These are phyloP conservation scores for Brettanomyces bruxellensis DNA, from an alignment of 805 yeast genomes.

Conservation along the genomic window DNA sequence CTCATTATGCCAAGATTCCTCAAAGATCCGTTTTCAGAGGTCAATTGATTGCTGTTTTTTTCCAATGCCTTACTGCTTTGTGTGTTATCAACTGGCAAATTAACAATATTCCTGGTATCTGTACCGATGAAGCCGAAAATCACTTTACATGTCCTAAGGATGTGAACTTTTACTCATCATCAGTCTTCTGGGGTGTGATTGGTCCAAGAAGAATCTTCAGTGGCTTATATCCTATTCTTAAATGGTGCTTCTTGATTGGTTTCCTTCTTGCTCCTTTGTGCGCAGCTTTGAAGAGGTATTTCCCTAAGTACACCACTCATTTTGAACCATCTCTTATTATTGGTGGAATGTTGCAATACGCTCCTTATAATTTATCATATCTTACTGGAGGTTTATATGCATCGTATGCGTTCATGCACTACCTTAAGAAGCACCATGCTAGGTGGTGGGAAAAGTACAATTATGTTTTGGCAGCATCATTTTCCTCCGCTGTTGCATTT, in stretches of 20 bases:
- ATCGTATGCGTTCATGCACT: slow-evolving; percentile 33
- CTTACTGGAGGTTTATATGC: slow-evolving; percentile 32
- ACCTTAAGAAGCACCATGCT: slow-evolving; percentile 37
- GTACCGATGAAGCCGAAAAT: slow-evolving; percentile 31
- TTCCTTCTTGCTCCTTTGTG: slow-evolving; percentile 25
- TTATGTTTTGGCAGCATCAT: slow-evolving; percentile 45
- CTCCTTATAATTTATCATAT: slow-evolving; percentile 45
- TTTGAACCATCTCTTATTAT: slow-evolving; percentile 44
- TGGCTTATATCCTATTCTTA: not conserved
- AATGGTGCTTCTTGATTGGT: slow-evolving; percentile 29
- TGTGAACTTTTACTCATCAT: slow-evolving; percentile 40
- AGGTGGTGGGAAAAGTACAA: slow-evolving; percentile 52
- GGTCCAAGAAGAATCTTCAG: slow-evolving; percentile 53
- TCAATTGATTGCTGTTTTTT: slow-evolving; percentile 27
- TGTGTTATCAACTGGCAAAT: slow-evolving; percentile 25
- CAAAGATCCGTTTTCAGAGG: slow-evolving; percentile 49
- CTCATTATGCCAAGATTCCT: slow-evolving; percentile 55
- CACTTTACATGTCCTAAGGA: slow-evolving; percentile 39
- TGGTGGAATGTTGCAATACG: slow-evolving; percentile 39
- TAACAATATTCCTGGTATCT: slow-evolving; percentile 29
- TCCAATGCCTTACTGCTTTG: slow-evolving; percentile 31
- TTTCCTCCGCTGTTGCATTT: slow-evolving; percentile 56
- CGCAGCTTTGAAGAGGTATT: slow-evolving; percentile 20
- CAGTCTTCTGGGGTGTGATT: slow-evolving; percentile 55
- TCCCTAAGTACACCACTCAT: slow-evolving; percentile 19